A percentile compares a stretch with the other conserved stretches of the same genome.
These are phyloP conservation scores for Coemansia sp. DNA, from an alignment of 192 early-diverging fungal species.

Conservation along the genomic window DNA sequence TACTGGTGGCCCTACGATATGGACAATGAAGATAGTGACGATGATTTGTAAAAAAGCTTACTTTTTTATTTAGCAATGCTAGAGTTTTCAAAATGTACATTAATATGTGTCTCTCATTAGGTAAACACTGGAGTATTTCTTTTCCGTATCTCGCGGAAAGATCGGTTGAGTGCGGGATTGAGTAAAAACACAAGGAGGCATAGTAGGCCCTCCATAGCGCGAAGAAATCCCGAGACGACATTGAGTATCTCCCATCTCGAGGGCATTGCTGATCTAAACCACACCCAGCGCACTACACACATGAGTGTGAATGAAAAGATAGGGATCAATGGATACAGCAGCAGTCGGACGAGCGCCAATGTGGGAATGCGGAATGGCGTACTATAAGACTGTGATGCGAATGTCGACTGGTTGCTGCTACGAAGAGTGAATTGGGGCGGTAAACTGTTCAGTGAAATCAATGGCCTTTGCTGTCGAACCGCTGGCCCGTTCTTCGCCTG, in stretches of 20 bases:
- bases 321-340: constrained; percentile 50
- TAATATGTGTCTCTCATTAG: no score
- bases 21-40: constrained; percentile 33
- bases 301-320: constrained; percentile 53
- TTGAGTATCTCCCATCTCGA: constrained; percentile 49
- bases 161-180: constrained; percentile 49
- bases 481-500: background rate
- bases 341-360: constrained; percentile 35
- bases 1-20: constrained; percentile 53
- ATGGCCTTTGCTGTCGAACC: constrained; percentile 8
- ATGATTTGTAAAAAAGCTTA: background rate
- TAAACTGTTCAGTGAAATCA: constrained; percentile 23
- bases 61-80: no score
- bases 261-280: constrained; percentile 48
- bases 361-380: constrained; percentile 46
- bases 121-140: constrained; percentile 39
- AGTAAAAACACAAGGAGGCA: constrained; percentile 52
- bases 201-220: constrained; percentile 41
- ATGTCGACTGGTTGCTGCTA: constrained; percentile 23
- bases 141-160: constrained; percentile 51
- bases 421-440: constrained; percentile 21
- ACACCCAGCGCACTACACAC: constrained; percentile 52
- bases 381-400: constrained; percentile 12
- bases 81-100: background rate
- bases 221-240: constrained; percentile 41